Evolutionary conservation across 2,329 filamentous ascomycete genomes (phyloP).

Genomic region (Pseudonectria buxi): DNA sequence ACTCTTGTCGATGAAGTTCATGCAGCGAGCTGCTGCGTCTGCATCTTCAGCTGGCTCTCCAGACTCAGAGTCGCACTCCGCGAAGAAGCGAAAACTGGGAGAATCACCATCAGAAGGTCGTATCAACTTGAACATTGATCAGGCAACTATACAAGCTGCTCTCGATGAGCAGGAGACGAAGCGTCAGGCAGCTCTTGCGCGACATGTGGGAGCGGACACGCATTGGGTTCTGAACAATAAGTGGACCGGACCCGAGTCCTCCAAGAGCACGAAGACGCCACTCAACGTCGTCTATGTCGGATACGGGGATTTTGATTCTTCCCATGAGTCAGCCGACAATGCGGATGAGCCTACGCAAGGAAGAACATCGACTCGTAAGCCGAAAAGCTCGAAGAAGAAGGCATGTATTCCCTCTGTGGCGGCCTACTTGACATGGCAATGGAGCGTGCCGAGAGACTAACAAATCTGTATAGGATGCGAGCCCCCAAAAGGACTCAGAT

Average conservation of each 20-base stretch:
- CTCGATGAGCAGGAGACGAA: constrained; percentile 61
- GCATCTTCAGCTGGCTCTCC: constrained; percentile 38
- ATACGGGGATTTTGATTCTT: constrained; percentile 43
- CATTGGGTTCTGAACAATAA: constrained; percentile 65
- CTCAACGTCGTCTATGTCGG: constrained; percentile 55
- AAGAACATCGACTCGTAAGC: constrained; percentile 30
- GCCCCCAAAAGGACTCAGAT: constrained; percentile 8
- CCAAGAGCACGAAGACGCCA: constrained; percentile 29
- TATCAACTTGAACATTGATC: constrained; percentile 40
- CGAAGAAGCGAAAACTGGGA: constrained; percentile 57
- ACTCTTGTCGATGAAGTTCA: constrained; percentile 93
- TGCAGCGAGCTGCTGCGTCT: constrained; percentile 77
- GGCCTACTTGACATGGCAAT: too few species aligned
- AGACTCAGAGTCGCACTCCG: constrained; percentile 42
- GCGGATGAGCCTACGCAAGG: constrained; percentile 27
- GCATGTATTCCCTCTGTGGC: constrained; percentile 16
- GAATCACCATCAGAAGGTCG: constrained; percentile 31
- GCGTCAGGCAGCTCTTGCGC: constrained; percentile 53
- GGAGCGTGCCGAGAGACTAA: constrained; percentile 1
- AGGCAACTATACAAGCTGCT: constrained; percentile 55
- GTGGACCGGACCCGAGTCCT: constrained; percentile 16
- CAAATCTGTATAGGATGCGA: constrained; percentile 11
- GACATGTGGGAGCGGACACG: constrained; percentile 61
- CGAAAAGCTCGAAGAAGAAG: constrained; percentile 21
- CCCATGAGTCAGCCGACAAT: constrained; percentile 29